These are phyloP conservation scores for Globisporangium mamillatum DNA, from an alignment of 352 stramenopile species.

Conservation along the genomic window DNA sequence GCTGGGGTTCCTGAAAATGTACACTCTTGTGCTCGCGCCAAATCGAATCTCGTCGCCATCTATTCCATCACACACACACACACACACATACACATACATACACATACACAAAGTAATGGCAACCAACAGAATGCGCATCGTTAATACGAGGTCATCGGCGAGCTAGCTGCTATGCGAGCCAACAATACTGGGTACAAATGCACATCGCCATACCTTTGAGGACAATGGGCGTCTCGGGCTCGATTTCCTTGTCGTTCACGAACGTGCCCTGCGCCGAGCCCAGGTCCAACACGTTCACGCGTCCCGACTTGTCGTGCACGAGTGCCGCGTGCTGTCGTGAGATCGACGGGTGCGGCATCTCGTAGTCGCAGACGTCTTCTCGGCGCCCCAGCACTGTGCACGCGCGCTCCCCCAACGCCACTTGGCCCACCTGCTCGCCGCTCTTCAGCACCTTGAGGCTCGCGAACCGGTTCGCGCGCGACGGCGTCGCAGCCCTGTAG, in stretches of 20 bases:
- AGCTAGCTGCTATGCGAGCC: background rate
- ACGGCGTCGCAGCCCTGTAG: slow-evolving; percentile 47
- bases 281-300: slow-evolving; percentile 69
- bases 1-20: slow-evolving; percentile 37
- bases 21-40: slow-evolving; percentile 59
- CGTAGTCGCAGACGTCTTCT: slow-evolving; percentile 67
- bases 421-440: slow-evolving; percentile 36
- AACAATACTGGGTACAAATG: background rate
- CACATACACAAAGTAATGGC: background rate
- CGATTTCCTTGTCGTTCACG: slow-evolving; percentile 67
- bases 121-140: background rate
- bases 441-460: slow-evolving; percentile 55
- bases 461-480: slow-evolving; percentile 39
- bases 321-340: slow-evolving; percentile 79
- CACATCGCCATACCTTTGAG: slow-evolving; percentile 30
- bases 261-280: slow-evolving; percentile 84
- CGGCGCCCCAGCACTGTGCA: slow-evolving; percentile 79
- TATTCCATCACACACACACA: slow-evolving; percentile 6
- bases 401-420: slow-evolving; percentile 45
- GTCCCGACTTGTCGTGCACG: slow-evolving; percentile 55
- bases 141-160: background rate
- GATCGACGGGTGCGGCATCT: slow-evolving; percentile 76
- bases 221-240: slow-evolving; percentile 34
- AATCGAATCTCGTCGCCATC: slow-evolving; percentile 56
- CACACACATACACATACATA: background rate